A percentile compares a stretch with the other conserved stretches of the same genome.
Conservation (phyloP, 2,329 filamentous ascomycete species). For the Cordyceps cicadae region DNA sequence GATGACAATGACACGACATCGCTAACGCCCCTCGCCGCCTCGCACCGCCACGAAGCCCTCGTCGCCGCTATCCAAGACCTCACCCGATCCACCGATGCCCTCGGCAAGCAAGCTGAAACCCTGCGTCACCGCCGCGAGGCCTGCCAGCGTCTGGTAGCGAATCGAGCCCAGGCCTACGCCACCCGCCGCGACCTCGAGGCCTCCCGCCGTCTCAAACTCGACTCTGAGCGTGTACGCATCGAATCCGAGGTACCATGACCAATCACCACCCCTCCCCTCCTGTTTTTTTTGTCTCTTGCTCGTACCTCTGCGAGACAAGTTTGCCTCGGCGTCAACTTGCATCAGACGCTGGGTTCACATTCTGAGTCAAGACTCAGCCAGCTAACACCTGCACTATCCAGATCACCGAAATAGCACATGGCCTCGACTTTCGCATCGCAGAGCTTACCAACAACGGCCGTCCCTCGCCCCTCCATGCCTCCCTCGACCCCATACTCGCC, state of each 20-base stretch:
- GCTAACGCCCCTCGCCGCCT: conserved; percentile 42
- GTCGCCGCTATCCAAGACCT: conserved; percentile 54
- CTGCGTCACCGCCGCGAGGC: conserved; percentile 55
- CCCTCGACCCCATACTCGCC: conserved; percentile 41
- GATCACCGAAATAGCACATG: conserved; percentile 41
- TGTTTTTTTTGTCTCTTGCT: neutral
- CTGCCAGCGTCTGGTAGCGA: conserved; percentile 42
- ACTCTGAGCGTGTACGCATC: conserved; percentile 33
- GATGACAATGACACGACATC: conserved; percentile 20
- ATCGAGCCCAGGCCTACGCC: conserved; percentile 22
- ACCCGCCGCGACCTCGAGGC: conserved; percentile 24
- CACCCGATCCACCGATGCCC: conserved; percentile 54
- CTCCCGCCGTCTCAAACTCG: conserved; percentile 21
- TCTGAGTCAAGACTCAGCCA: neutral
- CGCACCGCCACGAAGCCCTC: conserved; percentile 37
- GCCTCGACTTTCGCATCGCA: conserved; percentile 35
- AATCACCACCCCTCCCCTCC: too few species aligned
- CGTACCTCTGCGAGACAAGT: neutral
- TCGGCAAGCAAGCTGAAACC: conserved; percentile 54
- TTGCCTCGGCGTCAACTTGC: neutral
- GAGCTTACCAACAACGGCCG: conserved; percentile 44
- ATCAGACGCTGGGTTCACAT: neutral
- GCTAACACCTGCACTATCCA: conserved; percentile 17
- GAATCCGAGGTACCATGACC: conserved; percentile 28
- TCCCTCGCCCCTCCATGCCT: conserved; percentile 35